Evolutionary conservation across 495 filamentous ascomycete species (phyloP).

Genomic region (Neurospora sp.): DNA sequence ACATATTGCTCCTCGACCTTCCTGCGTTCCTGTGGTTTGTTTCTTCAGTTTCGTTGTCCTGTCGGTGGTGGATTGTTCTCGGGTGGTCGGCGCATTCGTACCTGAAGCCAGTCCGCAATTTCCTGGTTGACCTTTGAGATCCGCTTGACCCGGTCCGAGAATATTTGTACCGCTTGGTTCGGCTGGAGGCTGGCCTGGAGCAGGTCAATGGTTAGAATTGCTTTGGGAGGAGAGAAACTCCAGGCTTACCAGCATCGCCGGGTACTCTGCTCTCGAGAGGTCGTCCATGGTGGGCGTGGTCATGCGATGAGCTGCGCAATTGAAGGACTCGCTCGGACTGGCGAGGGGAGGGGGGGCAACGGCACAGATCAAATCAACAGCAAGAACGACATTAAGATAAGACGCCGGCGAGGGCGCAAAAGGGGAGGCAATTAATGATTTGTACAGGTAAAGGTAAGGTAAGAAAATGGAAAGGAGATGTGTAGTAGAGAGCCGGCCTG

Average conservation of each 20-base stretch:
- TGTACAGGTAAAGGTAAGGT: not conserved
- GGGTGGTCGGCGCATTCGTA: slow-evolving; percentile 33
- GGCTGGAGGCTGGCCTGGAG: slow-evolving; percentile 72
- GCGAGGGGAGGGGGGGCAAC: not conserved
- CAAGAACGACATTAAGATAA: not conserved
- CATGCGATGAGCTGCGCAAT: not conserved
- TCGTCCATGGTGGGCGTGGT: slow-evolving; percentile 50
- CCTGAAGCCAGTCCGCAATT: slow-evolving; percentile 96
- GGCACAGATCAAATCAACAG: not conserved
- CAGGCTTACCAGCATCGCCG: slow-evolving; percentile 78
- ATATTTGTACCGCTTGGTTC: slow-evolving; percentile 67
- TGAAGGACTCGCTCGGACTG: not conserved
- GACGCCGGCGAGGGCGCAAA: not conserved
- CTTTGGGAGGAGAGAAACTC: not conserved
- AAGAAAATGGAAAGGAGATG: not conserved
- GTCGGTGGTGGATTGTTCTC: not conserved
- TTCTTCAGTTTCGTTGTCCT: slow-evolving; percentile 16
- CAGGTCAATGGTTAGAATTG: not conserved
- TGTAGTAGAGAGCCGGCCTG: not conserved
- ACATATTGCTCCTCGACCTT: slow-evolving; percentile 88
- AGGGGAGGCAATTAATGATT: not conserved
- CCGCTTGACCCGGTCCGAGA: slow-evolving; percentile 81
- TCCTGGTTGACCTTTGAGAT: slow-evolving; percentile 80
- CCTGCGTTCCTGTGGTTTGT: slow-evolving; percentile 67
- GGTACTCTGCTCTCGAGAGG: slow-evolving; percentile 86